Base-by-base conservation (phyloP, 2,329 filamentous ascomycete species). In the Pseudogymnoascus sp. region DNA sequence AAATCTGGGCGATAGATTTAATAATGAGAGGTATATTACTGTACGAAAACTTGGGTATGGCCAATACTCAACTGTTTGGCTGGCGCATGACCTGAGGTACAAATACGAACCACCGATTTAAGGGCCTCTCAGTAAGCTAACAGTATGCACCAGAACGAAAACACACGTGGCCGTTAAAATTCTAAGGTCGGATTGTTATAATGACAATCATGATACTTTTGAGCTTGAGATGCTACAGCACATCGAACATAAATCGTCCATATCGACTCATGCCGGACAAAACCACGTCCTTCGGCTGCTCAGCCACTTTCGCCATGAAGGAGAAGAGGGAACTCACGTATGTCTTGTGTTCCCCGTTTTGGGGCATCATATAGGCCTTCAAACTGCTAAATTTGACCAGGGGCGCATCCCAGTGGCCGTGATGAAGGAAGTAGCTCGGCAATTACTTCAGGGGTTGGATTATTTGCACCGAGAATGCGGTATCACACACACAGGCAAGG, bases 401-500 rank as follows among this genome's bases (percentile, higher is more conserved):
- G 7, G 31, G 4, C 14, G 50, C 25, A 59, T 59, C 25, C 50
- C 21, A 28, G 50, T 21, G 50, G 14, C 50, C 5, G 50, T 31
- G 16, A 59, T 59, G 12, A 59, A 59, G 5, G 50, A 31, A 59
- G 50, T 59, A 11, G 23, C 50, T 31, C 50, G 40, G 16, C 16
- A 44, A 44, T 12, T 65, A n/a, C 61, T 69, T 21, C 31, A 46
- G 11, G 68, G 50, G 4, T 62, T 66, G 18, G 62, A 68, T 37
- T 68, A 64, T 42, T 56, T 69, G 31, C 67, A 69, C 44, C 36
- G n/a, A 14, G 65, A 70, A 38, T 66, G 67, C 46, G 34, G 64
- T 28, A 62, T 70, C n/a, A 67, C 70, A 12, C 69, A 70, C 50
- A 66, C 66, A n/a, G 67, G 65, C 65, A 21, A 12, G 18, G 2